Conservation (phyloP, 2,329 filamentous ascomycete genomes). For the Pseudomassariella vexata region DNA sequence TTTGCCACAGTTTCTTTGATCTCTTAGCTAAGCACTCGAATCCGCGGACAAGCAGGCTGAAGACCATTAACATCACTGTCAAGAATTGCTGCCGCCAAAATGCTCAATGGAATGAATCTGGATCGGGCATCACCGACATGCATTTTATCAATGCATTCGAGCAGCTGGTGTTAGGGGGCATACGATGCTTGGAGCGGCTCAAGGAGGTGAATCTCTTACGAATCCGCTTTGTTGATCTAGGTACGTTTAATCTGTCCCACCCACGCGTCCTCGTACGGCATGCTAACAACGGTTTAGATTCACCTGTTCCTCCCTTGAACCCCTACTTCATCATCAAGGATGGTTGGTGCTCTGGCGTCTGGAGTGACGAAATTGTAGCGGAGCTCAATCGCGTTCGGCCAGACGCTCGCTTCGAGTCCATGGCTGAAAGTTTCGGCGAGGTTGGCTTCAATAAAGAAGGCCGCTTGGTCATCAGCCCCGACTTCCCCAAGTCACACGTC, state of each 20-base stretch:
- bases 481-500: conserved; percentile 46
- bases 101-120: conserved; percentile 53
- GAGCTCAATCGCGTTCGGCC: conserved; percentile 56
- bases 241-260: conserved; percentile 30
- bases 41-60: conserved; percentile 45
- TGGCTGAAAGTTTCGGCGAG: conserved; percentile 59
- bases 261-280: not conserved
- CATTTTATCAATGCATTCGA: conserved; percentile 69
- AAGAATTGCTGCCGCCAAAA: conserved; percentile 65
- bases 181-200: conserved; percentile 54
- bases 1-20: conserved; percentile 66
- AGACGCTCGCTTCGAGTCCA: conserved; percentile 50
- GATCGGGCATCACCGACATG: conserved; percentile 66
- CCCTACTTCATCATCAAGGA: conserved; percentile 64
- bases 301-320: conserved; percentile 63
- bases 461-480: conserved; percentile 49
- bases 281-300: conserved; percentile 42
- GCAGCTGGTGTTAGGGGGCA: conserved; percentile 57
- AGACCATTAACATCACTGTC: conserved; percentile 65
- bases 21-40: conserved; percentile 44
- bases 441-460: conserved; percentile 55
- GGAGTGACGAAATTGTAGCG: conserved; percentile 62
- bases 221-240: conserved; percentile 69
- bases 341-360: conserved; percentile 61
- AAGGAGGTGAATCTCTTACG: conserved; percentile 57